phyloP scores from a whole-genome alignment of 2,329 filamentous ascomycete species.

The Aspergillus tamarii region DNA sequence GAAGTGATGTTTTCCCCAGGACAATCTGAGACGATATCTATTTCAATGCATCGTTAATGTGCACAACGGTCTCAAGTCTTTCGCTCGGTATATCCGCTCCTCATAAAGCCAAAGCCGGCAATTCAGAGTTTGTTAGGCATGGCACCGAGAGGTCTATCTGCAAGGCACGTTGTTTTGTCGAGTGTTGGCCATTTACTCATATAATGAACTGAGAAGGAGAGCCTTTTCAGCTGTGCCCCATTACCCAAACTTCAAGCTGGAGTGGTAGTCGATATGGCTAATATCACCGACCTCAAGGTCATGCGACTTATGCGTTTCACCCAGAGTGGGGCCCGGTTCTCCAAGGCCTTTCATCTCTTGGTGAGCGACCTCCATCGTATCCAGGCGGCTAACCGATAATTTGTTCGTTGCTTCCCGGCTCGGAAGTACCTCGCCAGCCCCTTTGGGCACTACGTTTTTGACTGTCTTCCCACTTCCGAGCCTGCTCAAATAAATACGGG shows the following conservation, averaged over 20 bases:
- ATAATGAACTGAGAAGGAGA: neutral
- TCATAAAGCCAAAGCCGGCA: neutral
- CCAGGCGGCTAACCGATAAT: neutral
- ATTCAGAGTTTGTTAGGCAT: neutral
- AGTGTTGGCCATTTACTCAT: neutral
- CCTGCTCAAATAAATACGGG: constrained; percentile 17
- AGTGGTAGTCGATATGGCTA: neutral
- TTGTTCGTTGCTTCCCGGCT: constrained; percentile 5
- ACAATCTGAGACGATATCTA: neutral
- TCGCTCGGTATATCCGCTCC: neutral
- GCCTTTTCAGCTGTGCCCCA: neutral
- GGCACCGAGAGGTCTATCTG: neutral
- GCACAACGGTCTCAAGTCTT: neutral
- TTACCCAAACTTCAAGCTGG: neutral
- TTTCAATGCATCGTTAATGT: neutral
- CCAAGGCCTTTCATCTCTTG: neutral
- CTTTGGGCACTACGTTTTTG: neutral
- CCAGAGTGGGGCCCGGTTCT: too few relatives aligned
- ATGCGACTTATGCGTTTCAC: neutral
- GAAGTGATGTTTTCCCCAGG: neutral
- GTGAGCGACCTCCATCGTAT: neutral
- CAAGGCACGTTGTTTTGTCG: neutral
- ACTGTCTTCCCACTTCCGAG: constrained; percentile 13
- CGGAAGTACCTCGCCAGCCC: neutral
- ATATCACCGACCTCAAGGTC: constrained; percentile 7